phyloP scores from a whole-genome alignment of 1,284 basidiomycete species.

The Cryptococcus floricola region DNA sequence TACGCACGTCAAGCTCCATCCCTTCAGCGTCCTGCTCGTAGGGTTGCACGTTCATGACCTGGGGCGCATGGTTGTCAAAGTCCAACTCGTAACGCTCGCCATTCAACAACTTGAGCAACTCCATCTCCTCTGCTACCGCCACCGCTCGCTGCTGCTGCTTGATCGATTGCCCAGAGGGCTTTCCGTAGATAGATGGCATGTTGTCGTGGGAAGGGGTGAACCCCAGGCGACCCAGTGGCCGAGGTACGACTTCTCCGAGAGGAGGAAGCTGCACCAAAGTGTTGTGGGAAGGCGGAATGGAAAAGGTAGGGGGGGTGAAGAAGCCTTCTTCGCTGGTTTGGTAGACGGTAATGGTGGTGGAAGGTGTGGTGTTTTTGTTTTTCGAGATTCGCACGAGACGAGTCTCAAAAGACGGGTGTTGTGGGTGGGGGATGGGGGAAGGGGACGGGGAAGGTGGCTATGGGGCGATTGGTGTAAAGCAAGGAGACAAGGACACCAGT shows the following conservation, averaged over 20 bases:
- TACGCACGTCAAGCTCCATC: slow-evolving; percentile 11
- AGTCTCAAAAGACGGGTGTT: neutral
- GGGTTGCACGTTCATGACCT: neutral
- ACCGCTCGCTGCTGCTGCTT: neutral
- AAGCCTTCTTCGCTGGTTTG: neutral
- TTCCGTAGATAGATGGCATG: slow-evolving; percentile 21
- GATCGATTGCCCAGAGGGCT: slow-evolving; percentile 7
- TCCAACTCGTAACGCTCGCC: slow-evolving; percentile 3
- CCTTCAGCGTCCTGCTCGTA: slow-evolving; percentile 1
- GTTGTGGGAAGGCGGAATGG: neutral
- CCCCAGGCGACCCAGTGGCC: slow-evolving; percentile 19
- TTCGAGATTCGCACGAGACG: neutral
- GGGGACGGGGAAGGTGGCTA: neutral
- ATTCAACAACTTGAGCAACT: slow-evolving; percentile 15
- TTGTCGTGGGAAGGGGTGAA: slow-evolving; percentile 7
- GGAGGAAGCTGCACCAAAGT: slow-evolving; percentile 8
- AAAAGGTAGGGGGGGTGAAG: neutral
- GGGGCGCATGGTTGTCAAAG: neutral
- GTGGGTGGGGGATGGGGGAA: neutral
- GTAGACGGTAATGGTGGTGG: neutral
- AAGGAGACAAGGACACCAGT: slow-evolving; percentile 16
- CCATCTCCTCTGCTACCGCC: slow-evolving; percentile 3
- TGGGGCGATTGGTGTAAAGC: slow-evolving; percentile 1
- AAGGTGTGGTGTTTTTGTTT: neutral
- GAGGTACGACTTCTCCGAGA: slow-evolving; percentile 14